These are phyloP conservation scores for Mycena haematopus DNA, from an alignment of 768 basidiomycete species.

Conservation along the genomic window DNA sequence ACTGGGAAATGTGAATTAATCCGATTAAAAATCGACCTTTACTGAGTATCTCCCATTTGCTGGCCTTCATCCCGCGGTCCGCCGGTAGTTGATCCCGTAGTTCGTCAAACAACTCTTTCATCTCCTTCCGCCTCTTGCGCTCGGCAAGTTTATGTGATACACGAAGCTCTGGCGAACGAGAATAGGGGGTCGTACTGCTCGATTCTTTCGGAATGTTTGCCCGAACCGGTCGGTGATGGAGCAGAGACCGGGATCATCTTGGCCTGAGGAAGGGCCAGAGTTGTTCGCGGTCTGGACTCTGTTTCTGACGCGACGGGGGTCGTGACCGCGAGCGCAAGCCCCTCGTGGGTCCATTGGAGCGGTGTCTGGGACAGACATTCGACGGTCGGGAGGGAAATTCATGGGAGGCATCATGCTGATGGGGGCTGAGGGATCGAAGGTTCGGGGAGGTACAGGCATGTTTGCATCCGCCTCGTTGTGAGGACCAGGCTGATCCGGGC, in stretches of 20 bases:
- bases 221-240: slow-evolving; percentile 42
- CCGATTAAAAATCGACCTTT: slow-evolving; percentile 68
- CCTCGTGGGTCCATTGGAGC: slow-evolving; percentile 52
- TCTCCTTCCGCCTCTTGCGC: slow-evolving; percentile 95
- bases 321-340: slow-evolving; percentile 71
- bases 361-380: slow-evolving; percentile 78
- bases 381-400: slow-evolving; percentile 66
- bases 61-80: slow-evolving; percentile 93
- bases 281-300: slow-evolving; percentile 50
- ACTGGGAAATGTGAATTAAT: slow-evolving; percentile 11
- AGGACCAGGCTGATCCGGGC: slow-evolving; percentile 38
- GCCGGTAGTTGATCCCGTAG: slow-evolving; percentile 90
- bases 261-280: slow-evolving; percentile 46
- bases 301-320: slow-evolving; percentile 69
- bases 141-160: slow-evolving; percentile 98
- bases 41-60: slow-evolving; percentile 99
- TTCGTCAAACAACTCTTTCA: slow-evolving; percentile 99
- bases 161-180: slow-evolving; percentile 92
- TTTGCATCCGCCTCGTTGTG: slow-evolving; percentile 55
- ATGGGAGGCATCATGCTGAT: slow-evolving; percentile 64
- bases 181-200: slow-evolving; percentile 79
- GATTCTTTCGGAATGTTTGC: slow-evolving; percentile 54
- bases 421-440: slow-evolving; percentile 55
- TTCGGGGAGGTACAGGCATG: slow-evolving; percentile 47
- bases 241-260: slow-evolving; percentile 53